A percentile compares a stretch with the other conserved stretches of the same genome.
Evolutionary conservation across 2,329 filamentous ascomycete genomes (phyloP).

Genomic region (Fusarium coicis): DNA sequence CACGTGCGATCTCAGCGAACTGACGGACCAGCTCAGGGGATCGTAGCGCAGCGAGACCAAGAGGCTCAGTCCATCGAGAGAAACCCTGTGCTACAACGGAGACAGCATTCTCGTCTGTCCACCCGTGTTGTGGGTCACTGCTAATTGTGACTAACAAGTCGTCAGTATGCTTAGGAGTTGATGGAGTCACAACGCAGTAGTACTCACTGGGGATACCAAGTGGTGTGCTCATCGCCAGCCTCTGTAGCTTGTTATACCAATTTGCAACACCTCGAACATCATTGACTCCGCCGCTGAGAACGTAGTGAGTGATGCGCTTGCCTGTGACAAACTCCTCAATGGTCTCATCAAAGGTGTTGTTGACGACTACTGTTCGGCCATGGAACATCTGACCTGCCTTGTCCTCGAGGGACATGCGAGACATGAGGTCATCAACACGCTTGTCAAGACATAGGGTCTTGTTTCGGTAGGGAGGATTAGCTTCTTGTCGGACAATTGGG

Average conservation of each 20-base stretch:
- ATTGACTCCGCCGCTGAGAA: slow-evolving; percentile 55
- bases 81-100: slow-evolving; percentile 51
- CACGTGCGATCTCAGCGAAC: slow-evolving; percentile 61
- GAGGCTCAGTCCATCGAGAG: slow-evolving; percentile 62
- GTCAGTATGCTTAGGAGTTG: neutral
- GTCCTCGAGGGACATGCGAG: slow-evolving; percentile 59
- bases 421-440: slow-evolving; percentile 58
- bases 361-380: slow-evolving; percentile 18
- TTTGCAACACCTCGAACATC: slow-evolving; percentile 50
- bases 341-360: slow-evolving; percentile 32
- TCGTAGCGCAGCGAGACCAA: slow-evolving; percentile 61
- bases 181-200: neutral
- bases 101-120: slow-evolving; percentile 50
- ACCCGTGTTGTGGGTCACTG: slow-evolving; percentile 58
- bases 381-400: slow-evolving; percentile 62
- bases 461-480: slow-evolving; percentile 28
- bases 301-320: slow-evolving; percentile 56
- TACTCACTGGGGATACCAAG: slow-evolving; percentile 56
- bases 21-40: slow-evolving; percentile 54
- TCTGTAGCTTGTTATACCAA: slow-evolving; percentile 57
- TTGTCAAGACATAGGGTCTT: slow-evolving; percentile 52
- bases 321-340: slow-evolving; percentile 29
- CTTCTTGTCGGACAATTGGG: slow-evolving; percentile 22
- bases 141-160: neutral
- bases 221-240: slow-evolving; percentile 55